Base-by-base conservation (phyloP, 176 grass and related monocot genomes). In the Avena eriantha region DNA sequence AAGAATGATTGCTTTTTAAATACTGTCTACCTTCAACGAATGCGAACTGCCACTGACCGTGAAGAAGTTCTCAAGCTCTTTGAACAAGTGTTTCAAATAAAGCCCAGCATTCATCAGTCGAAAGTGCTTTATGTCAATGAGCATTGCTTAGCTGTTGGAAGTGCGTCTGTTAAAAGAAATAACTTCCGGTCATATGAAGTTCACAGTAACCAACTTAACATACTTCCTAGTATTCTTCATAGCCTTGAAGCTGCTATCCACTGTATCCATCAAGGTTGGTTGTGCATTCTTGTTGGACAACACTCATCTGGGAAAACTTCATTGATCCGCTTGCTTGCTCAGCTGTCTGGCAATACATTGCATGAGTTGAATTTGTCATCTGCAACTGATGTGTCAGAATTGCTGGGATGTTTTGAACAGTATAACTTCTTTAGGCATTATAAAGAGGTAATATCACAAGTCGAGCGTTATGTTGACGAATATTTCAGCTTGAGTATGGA, bases 321-420 rank as follows among this genome's bases (percentile, higher is more conserved):
- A 77, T 94, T 98, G 58, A 80, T 95, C 56, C 93, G 93, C 46
- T 91, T 95, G 70, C 90, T 98, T 50, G 96, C 93, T 88, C 91
- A 98, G 66, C 79, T 98, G 21, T 95, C 96, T 59, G 96, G 96
- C 67, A 98, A 95, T 81, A 81, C 86, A 58, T 89, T 95, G 78
- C 89, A 90, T 50, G 96, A 98, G 58, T 75, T 98, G 70, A 98
- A 92, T 90, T 88, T 98, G 80, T 98, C 96, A 36, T 86, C 91
- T 59, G 93, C 91, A 83, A 98, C 96, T 69, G 96, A 98, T 89
- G 96, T 98, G 33, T 92, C 96, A 64, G 96, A 98, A 81, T 85
- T 98, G 69, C 86, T 98, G 64, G 96, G 96, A 57, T 98, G 91
- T 68, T 98, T 98, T 95, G 96, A 98, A 63, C 96, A 98, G 90